These are phyloP conservation scores for Tephrocybe sp. DNA, from an alignment of 768 basidiomycete genomes.

Conservation along the genomic window DNA sequence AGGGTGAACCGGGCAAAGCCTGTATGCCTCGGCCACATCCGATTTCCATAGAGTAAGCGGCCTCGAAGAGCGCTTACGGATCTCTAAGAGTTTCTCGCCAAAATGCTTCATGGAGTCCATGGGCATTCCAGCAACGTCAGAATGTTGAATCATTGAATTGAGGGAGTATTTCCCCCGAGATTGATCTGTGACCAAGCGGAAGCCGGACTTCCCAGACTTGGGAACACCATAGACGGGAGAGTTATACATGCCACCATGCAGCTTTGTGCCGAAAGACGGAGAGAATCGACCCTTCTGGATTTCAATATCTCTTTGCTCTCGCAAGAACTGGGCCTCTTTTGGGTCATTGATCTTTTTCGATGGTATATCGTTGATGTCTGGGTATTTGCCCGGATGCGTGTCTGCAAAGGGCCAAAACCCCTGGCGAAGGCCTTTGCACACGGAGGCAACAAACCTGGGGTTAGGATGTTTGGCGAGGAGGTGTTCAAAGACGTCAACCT, in stretches of 20 bases:
- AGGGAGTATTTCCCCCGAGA: background rate
- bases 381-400: background rate
- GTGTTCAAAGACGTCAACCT: conserved; percentile 1
- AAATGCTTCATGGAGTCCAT: conserved; percentile 6
- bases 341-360: background rate
- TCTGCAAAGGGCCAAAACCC: conserved; percentile 7
- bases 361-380: background rate
- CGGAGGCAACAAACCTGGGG: background rate
- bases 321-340: background rate
- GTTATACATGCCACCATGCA: conserved; percentile 4
- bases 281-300: conserved; percentile 2
- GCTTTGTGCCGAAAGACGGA: background rate
- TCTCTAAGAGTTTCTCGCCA: background rate
- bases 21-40: conserved; percentile 1
- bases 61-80: background rate
- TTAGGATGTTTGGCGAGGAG: background rate
- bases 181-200: conserved; percentile 2
- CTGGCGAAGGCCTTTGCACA: conserved; percentile 7
- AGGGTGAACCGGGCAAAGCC: conserved; percentile 2
- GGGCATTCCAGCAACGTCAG: conserved; percentile 1
- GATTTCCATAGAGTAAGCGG: background rate
- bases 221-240: background rate
- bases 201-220: background rate
- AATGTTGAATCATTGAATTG: conserved; percentile 8
- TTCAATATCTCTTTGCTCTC: conserved; percentile 7